Evolutionary conservation across 441 rosid genomes (phyloP).

Genomic region (Gossypium schwendimanii): DNA sequence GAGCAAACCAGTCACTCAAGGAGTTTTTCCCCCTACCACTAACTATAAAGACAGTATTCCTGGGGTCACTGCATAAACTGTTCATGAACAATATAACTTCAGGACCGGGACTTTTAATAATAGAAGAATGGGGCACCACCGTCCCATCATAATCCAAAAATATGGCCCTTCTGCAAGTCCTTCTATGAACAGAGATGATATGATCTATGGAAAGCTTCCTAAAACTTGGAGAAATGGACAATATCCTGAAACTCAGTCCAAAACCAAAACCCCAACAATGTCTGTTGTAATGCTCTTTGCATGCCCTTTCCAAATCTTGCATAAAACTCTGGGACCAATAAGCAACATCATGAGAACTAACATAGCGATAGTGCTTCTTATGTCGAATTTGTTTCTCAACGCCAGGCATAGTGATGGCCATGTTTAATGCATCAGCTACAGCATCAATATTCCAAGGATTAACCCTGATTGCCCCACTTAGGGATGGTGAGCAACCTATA

Average conservation of each 20-base stretch:
- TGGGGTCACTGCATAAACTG: constrained; percentile 10
- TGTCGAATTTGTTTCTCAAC: constrained; percentile 17
- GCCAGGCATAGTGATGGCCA: constrained; percentile 9
- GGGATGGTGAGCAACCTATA: constrained; percentile 16
- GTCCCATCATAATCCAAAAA: constrained; percentile 22
- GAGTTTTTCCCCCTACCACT: constrained; percentile 18
- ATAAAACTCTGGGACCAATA: constrained; percentile 16
- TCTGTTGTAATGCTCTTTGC: constrained; percentile 43
- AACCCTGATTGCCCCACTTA: constrained; percentile 19
- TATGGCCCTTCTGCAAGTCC: constrained; percentile 13
- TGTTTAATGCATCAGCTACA: constrained; percentile 15
- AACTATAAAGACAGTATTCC: constrained; percentile 16
- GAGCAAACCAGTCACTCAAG: constrained; percentile 16
- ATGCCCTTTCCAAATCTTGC: constrained; percentile 26
- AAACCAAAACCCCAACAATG: constrained; percentile 18
- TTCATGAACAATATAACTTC: constrained; percentile 12
- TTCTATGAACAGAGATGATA: constrained; percentile 14
- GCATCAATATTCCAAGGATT: constrained; percentile 20
- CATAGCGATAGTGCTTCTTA: constrained; percentile 15
- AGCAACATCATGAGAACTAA: constrained; percentile 17
- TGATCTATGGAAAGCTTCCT: constrained; percentile 8
- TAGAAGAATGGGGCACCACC: constrained; percentile 12
- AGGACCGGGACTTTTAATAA: constrained; percentile 6
- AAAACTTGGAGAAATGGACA: constrained; percentile 18
- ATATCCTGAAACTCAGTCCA: constrained; percentile 28